Conservation (phyloP, 2,329 filamentous ascomycete species). For the Byssothecium circinans region DNA sequence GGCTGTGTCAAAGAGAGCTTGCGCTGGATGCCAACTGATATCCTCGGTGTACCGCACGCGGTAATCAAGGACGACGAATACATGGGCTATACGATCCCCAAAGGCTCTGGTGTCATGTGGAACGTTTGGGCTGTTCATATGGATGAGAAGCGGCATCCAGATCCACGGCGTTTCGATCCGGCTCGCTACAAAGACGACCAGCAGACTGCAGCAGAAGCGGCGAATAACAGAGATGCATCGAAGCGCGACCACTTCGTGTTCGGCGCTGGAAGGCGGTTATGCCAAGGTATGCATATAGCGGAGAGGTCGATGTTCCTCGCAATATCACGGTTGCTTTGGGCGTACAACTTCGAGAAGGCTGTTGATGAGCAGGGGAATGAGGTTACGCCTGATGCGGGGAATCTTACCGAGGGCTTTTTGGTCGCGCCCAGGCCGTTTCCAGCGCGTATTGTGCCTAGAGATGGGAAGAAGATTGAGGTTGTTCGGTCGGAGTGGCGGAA, state of each 20-base stretch:
- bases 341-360: slow-evolving; percentile 22
- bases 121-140: slow-evolving; percentile 39
- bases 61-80: slow-evolving; percentile 30
- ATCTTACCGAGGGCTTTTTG: slow-evolving; percentile 11
- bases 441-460: slow-evolving; percentile 12
- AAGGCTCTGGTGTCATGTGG: slow-evolving; percentile 36
- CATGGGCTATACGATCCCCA: slow-evolving; percentile 42
- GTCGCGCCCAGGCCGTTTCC: slow-evolving; percentile 15
- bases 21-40: slow-evolving; percentile 35
- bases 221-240: slow-evolving; percentile 28
- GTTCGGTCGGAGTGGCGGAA: slow-evolving; percentile 17
- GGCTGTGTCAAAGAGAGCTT: slow-evolving; percentile 32
- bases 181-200: slow-evolving; percentile 38
- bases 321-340: slow-evolving; percentile 40
- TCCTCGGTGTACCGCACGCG: slow-evolving; percentile 30
- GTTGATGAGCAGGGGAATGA: slow-evolving; percentile 6
- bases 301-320: slow-evolving; percentile 35
- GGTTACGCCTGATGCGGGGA: slow-evolving; percentile 7
- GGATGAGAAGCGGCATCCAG: slow-evolving; percentile 47
- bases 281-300: slow-evolving; percentile 44
- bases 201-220: slow-evolving; percentile 35
- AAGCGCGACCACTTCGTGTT: slow-evolving; percentile 44
- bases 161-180: slow-evolving; percentile 50
- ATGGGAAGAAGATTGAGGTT: slow-evolving; percentile 8
- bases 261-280: slow-evolving; percentile 43